Percentiles rank a stretch among this genome's conserved stretches.
Conservation (phyloP, 2,329 filamentous ascomycete species). For the Lanzia echinophila region DNA sequence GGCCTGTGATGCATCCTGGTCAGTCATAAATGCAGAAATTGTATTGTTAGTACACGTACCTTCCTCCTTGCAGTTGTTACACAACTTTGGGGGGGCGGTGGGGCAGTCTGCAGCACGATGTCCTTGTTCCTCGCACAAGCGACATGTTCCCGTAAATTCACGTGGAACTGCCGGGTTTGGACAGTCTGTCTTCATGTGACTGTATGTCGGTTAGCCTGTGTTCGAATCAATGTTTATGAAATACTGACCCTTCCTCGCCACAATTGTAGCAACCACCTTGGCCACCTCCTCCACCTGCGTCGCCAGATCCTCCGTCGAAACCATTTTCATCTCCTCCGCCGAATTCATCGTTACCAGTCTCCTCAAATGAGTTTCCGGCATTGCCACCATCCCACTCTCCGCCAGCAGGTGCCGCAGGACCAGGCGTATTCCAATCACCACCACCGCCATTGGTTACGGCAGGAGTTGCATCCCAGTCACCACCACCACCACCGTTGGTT, state of each 20-base stretch:
- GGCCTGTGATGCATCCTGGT: conserved; percentile 37
- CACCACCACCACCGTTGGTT: neutral
- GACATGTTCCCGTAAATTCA: conserved; percentile 52
- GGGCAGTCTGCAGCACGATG: conserved; percentile 59
- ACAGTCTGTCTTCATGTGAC: conserved; percentile 59
- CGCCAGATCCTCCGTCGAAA: conserved; percentile 7
- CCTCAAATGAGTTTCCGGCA: neutral
- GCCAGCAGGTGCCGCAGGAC: neutral
- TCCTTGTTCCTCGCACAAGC: conserved; percentile 46
- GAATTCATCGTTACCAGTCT: conserved; percentile 5
- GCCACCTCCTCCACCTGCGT: conserved; percentile 10
- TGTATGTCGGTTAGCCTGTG: conserved; percentile 23
- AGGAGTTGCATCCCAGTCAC: neutral
- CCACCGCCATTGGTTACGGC: neutral
- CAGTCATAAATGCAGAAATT: neutral
- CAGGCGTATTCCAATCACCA: neutral
- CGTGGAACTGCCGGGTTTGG: conserved; percentile 43
- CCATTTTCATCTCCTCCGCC: neutral
- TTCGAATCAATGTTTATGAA: conserved; percentile 20
- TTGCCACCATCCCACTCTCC: neutral
- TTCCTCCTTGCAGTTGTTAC: conserved; percentile 55
- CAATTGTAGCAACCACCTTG: conserved; percentile 43
- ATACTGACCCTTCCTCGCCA: conserved; percentile 50
- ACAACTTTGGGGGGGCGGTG: conserved; percentile 46
- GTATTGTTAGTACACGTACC: conserved; percentile 36